Base-by-base conservation (phyloP, 441 rosid species). In the Geranium incanum region DNA sequence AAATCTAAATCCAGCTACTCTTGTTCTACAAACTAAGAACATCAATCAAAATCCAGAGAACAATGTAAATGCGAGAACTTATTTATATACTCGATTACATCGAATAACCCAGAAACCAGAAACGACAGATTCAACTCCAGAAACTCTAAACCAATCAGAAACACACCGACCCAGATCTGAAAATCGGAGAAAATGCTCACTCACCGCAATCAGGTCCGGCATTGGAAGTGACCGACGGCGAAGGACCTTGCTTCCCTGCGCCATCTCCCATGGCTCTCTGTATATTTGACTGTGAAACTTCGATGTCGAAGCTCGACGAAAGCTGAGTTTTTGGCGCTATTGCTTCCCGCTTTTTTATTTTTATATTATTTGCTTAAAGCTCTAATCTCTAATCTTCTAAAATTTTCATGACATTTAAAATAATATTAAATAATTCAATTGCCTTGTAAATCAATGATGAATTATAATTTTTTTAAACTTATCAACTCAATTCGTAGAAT, bases 231-330 rank as follows among this genome's bases (percentile, higher is more conserved):
- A 50, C 15, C 59, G n/a, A 12, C 55, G 55, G 59, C 59, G 52
- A 13, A 11, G 52, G 12, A 45, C 3, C 62, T 55, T 55, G 62
- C 21, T 55, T 18, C 19, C 62, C 19, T 5, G 15, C n/a, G 62
- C 15, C 59, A 15, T 16, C 62, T 55, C 62, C 62, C 62, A 55
- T 55, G 21, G 62, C 62, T 55, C 62, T 55, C 62, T 55, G 19
- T 55, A 2, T 1, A 7, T 43, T 9, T 7, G 62, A 55, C 62
- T 15, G 50, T n/a, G 19, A 15, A 6, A 19, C 16, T 52, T 52
- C n/a, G 13, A 15, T 5, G 16, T 52, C 60, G 60, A 52, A 15
- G 60, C n/a, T 4, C n/a, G 18, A 15, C 60, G 0, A 52, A 52
- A 13, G 15, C 7, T n/a, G 62, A 16, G 62, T 45, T 45, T 11